phyloP scores from a whole-genome alignment of 73 alveolate species.

The Uronychia setigera region DNA sequence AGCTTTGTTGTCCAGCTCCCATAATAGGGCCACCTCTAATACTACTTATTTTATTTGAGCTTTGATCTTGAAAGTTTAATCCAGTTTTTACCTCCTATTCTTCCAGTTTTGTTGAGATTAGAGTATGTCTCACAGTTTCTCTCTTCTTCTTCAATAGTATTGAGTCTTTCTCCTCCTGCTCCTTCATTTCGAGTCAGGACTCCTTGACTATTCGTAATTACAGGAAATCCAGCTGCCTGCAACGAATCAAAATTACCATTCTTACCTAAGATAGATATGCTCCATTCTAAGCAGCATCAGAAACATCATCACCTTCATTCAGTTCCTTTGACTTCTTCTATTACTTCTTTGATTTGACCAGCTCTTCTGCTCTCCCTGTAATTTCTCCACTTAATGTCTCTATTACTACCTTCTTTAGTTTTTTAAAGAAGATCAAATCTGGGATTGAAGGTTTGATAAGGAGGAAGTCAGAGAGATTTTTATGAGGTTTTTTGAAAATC shows the following conservation, averaged over 20 bases:
- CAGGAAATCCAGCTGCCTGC: too few species aligned
- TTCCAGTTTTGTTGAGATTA: neutral
- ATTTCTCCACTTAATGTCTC: neutral
- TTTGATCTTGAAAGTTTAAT: neutral
- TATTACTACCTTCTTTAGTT: neutral
- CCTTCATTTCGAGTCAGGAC: neutral
- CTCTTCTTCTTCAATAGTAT: neutral
- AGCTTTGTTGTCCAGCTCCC: too few species aligned
- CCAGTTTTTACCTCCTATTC: neutral
- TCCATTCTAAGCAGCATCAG: neutral
- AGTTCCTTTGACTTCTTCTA: neutral
- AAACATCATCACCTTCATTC: neutral
- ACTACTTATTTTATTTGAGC: neutral
- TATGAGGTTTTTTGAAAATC: neutral
- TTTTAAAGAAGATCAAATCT: neutral
- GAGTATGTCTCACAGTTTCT: neutral
- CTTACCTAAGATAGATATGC: neutral
- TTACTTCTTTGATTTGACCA: neutral
- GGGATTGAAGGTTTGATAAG: neutral
- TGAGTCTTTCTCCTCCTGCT: neutral
- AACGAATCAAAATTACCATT: too few species aligned
- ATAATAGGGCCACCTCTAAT: too few species aligned
- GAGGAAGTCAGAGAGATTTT: neutral
- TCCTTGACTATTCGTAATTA: neutral
- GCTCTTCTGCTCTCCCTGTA: neutral